Conservation (phyloP, 768 basidiomycete genomes). For the Tulasnella sp. region DNA sequence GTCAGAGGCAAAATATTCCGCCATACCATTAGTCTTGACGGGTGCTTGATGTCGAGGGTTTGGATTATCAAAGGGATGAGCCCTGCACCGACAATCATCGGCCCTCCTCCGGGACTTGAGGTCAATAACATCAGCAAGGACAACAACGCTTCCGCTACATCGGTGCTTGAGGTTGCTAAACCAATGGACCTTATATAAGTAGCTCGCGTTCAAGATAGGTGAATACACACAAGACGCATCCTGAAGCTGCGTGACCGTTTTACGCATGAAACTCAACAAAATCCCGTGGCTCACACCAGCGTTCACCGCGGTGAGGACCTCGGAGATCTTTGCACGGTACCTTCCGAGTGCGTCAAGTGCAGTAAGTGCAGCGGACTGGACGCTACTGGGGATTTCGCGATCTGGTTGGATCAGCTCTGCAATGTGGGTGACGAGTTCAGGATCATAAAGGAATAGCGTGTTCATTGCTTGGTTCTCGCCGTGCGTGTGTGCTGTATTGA, state of each 20-base stretch:
- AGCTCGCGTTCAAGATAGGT: slow-evolving; percentile 37
- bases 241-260: slow-evolving; percentile 61
- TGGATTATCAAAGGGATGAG: slow-evolving; percentile 81
- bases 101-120: slow-evolving; percentile 71
- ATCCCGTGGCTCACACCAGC: slow-evolving; percentile 95
- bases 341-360: slow-evolving; percentile 84
- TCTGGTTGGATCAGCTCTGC: slow-evolving; percentile 83
- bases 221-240: slow-evolving; percentile 52
- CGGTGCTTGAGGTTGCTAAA: slow-evolving; percentile 24
- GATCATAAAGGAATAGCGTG: slow-evolving; percentile 85
- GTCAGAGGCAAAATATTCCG: not conserved
- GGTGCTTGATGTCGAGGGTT: slow-evolving; percentile 64
- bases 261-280: slow-evolving; percentile 76
- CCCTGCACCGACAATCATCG: slow-evolving; percentile 92
- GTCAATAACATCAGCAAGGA: slow-evolving; percentile 80
- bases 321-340: slow-evolving; percentile 70
- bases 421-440: slow-evolving; percentile 77
- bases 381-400: slow-evolving; percentile 48
- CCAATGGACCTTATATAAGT: not conserved
- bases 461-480: slow-evolving; percentile 64
- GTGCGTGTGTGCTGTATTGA: slow-evolving; percentile 60
- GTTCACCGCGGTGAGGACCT: slow-evolving; percentile 82
- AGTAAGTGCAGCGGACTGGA: slow-evolving; percentile 76
- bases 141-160: slow-evolving; percentile 57
- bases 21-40: slow-evolving; percentile 46